These are phyloP conservation scores for Plantago ovata DNA, from an alignment of 257 asterid species.

Conservation along the genomic window DNA sequence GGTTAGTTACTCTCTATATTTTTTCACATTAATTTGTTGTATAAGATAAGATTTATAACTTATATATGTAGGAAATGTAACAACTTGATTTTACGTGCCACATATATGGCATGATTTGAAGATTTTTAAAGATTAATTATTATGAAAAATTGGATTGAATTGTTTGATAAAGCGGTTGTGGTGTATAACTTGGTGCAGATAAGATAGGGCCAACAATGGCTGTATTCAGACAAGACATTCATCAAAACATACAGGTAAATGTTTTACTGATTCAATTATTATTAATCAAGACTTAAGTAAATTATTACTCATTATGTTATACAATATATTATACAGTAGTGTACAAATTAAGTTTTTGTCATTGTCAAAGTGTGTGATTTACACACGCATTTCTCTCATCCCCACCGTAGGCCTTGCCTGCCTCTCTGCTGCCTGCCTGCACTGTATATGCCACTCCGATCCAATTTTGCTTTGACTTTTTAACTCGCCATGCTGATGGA, in stretches of 20 bases:
- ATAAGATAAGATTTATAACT: too few relatives aligned
- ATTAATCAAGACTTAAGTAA: not conserved
- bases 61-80: too few relatives aligned
- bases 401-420: constrained; percentile 11
- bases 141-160: too few relatives aligned
- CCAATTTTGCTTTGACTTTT: too few relatives aligned
- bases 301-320: too few relatives aligned
- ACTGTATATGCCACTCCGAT: too few relatives aligned
- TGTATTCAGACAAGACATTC: constrained; percentile 81
- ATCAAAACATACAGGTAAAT: constrained; percentile 69
- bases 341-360: constrained; percentile 20
- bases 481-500: too few relatives aligned
- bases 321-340: too few relatives aligned
- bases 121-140: too few relatives aligned
- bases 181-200: constrained; percentile 44
- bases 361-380: constrained; percentile 34
- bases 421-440: too few relatives aligned
- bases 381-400: constrained; percentile 33
- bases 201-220: constrained; percentile 98
- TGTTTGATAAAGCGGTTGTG: not conserved
- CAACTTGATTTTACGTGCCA: too few relatives aligned
- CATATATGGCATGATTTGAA: not conserved
- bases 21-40: too few relatives aligned
- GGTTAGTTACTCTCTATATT: constrained; percentile 41
- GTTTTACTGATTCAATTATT: not conserved